phyloP scores from a whole-genome alignment of 176 grass and related monocot genomes.

The Oryza meridionalis region DNA sequence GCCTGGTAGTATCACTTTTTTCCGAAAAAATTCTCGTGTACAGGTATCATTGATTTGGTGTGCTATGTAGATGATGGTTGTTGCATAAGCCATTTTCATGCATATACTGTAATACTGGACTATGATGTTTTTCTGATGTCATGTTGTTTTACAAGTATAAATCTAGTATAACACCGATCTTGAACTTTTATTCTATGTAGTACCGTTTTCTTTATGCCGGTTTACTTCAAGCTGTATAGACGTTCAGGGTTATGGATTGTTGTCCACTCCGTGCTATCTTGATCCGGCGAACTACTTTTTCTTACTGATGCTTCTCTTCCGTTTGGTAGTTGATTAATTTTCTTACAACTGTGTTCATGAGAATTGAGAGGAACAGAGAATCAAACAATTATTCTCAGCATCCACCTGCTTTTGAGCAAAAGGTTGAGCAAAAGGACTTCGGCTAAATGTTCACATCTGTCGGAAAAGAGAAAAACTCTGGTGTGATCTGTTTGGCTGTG shows the following conservation, averaged over 20 bases:
- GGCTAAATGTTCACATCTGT: background rate
- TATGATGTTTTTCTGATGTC: background rate
- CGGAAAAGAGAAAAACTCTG: background rate
- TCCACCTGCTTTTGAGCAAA: background rate
- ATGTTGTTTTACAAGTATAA: background rate
- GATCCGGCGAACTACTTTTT: background rate
- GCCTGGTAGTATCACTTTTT: background rate
- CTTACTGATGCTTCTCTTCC: background rate
- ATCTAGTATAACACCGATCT: background rate
- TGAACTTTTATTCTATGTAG: background rate
- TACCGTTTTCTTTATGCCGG: background rate
- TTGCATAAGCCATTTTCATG: background rate
- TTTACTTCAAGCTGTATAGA: conserved; percentile 9
- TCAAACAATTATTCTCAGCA: background rate
- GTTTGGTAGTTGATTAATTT: background rate
- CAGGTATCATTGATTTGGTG: conserved; percentile 2
- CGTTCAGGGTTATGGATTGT: background rate
- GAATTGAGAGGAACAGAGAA: background rate
- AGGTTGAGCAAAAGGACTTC: background rate
- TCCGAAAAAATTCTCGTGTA: background rate
- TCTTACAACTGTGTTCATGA: background rate
- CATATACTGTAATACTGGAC: background rate
- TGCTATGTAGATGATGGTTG: conserved; percentile 32
- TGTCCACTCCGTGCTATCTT: background rate
- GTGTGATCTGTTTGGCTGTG: background rate